Conservation (phyloP, 257 asterid species). For the Solanum etuberosum region DNA sequence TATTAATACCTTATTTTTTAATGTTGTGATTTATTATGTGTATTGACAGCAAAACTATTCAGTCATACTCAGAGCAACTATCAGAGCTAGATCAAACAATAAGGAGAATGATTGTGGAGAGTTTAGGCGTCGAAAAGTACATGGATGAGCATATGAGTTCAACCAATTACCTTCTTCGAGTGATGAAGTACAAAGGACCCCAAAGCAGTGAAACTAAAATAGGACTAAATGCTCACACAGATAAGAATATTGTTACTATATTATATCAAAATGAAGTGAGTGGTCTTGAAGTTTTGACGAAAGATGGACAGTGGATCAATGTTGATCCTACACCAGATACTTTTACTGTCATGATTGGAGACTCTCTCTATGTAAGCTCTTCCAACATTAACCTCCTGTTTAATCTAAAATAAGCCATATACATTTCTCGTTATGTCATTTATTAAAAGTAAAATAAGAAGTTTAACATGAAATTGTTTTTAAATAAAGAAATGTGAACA, state of each 20-base stretch:
- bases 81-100: conserved; percentile 28
- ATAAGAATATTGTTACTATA: conserved; percentile 34
- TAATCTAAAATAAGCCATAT: too few species aligned
- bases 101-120: conserved; percentile 40
- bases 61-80: conserved; percentile 16
- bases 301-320: conserved; percentile 41
- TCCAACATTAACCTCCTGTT: background rate
- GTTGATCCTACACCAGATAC: conserved; percentile 24
- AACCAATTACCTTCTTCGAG: conserved; percentile 28
- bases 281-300: conserved; percentile 30
- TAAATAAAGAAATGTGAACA: too few species aligned
- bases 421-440: too few species aligned
- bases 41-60: conserved; percentile 22
- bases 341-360: conserved; percentile 43
- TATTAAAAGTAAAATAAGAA: too few species aligned
- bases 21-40: background rate
- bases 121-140: conserved; percentile 27
- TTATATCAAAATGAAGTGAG: conserved; percentile 18
- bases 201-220: conserved; percentile 12
- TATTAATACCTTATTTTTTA: background rate
- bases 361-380: conserved; percentile 24
- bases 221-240: conserved; percentile 41
- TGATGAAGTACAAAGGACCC: conserved; percentile 43
- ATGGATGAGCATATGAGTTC: conserved; percentile 43
- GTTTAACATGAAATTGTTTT: too few species aligned